phyloP scores from a whole-genome alignment of 768 basidiomycete species.

The Multifurca ochricompacta region DNA sequence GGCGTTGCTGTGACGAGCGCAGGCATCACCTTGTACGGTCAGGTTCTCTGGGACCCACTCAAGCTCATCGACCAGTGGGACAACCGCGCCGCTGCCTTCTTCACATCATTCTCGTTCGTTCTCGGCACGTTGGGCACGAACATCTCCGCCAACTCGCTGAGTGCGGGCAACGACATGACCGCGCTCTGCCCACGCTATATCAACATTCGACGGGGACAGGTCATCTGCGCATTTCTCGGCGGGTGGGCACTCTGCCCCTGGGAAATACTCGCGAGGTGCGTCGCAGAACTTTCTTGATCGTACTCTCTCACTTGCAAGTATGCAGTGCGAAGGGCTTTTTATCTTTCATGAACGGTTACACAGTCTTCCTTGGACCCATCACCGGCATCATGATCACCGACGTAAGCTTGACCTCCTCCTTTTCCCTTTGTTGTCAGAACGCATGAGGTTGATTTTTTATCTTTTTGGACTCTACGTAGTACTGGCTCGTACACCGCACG shows the following conservation, averaged over 20 bases:
- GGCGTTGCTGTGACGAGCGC: slow-evolving; percentile 79
- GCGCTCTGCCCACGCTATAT: slow-evolving; percentile 70
- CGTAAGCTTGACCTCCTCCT: slow-evolving; percentile 30
- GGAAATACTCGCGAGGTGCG: slow-evolving; percentile 60
- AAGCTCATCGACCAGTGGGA: slow-evolving; percentile 73
- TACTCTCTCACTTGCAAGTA: not conserved
- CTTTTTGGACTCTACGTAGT: slow-evolving; percentile 38
- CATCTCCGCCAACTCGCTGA: slow-evolving; percentile 71
- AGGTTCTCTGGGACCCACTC: slow-evolving; percentile 65
- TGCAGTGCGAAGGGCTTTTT: slow-evolving; percentile 55
- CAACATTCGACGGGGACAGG: slow-evolving; percentile 69
- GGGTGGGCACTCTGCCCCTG: slow-evolving; percentile 85
- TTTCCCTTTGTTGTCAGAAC: not conserved
- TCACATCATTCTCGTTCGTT: slow-evolving; percentile 66
- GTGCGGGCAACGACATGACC: slow-evolving; percentile 79
- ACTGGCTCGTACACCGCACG: slow-evolving; percentile 67
- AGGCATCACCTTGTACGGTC: slow-evolving; percentile 62
- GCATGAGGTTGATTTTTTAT: not conserved
- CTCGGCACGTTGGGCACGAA: slow-evolving; percentile 59
- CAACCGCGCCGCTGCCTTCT: slow-evolving; percentile 81
- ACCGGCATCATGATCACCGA: slow-evolving; percentile 62
- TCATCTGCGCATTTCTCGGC: slow-evolving; percentile 73
- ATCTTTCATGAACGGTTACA: slow-evolving; percentile 75
- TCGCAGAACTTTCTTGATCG: slow-evolving; percentile 19
- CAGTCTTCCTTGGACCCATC: slow-evolving; percentile 81